A percentile compares a stretch with the other conserved stretches of the same genome.
These are phyloP conservation scores for Glycine tomentella DNA, from an alignment of 306 rosid species.

Conservation along the genomic window DNA sequence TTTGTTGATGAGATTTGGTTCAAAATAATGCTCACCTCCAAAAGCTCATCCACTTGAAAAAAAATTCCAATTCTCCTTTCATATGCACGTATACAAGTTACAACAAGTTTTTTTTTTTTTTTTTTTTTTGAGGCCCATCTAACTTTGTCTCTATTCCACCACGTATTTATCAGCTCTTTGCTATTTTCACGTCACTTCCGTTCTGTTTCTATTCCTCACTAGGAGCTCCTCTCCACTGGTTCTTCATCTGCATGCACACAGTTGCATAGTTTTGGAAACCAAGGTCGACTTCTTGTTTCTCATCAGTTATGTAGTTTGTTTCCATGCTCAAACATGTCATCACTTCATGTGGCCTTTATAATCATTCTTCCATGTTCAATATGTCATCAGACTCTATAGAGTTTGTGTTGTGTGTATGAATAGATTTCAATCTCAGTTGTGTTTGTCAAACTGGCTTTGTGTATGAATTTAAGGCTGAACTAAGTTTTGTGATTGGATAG, in stretches of 20 bases:
- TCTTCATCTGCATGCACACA: conserved; percentile 60
- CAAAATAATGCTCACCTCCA: conserved; percentile 75
- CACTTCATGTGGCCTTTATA: conserved; percentile 20
- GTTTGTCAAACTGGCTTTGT: neutral
- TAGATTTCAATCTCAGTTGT: neutral
- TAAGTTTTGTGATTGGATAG: conserved; percentile 27
- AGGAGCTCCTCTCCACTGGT: conserved; percentile 48
- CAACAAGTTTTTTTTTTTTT: conserved; percentile 36
- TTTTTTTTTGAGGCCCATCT: conserved; percentile 62
- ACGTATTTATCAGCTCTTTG: conserved; percentile 48
- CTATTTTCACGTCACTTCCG: conserved; percentile 45
- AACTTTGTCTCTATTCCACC: conserved; percentile 52
- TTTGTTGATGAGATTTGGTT: conserved; percentile 68
- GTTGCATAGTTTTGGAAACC: conserved; percentile 52
- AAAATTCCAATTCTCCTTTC: conserved; percentile 29
- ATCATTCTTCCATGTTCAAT: neutral
- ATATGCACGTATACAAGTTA: conserved; percentile 28
- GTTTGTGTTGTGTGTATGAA: conserved; percentile 17
- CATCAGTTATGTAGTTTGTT: too few relatives aligned
- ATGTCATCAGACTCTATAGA: conserved; percentile 13
- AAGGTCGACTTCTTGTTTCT: conserved; percentile 39
- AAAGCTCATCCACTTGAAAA: conserved; percentile 75
- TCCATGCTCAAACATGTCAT: neutral
- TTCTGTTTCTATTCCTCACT: conserved; percentile 50
- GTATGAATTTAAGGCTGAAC: conserved; percentile 10